Conservation (phyloP, 306 rosid species). For the Spatholobus suberectus region DNA sequence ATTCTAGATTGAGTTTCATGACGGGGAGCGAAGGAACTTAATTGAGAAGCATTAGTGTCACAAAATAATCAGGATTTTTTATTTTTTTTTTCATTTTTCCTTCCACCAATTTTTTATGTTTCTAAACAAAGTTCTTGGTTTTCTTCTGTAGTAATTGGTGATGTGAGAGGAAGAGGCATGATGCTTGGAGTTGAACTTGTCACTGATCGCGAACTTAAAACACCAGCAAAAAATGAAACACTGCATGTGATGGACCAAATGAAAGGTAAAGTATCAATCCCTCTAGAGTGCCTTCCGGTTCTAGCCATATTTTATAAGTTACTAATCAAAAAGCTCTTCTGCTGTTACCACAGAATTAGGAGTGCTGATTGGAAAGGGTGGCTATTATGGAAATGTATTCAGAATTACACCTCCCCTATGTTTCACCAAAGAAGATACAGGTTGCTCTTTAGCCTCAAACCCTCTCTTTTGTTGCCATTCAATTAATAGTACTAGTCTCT, state of each 20-base stretch:
- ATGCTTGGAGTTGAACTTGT: slow-evolving; percentile 96
- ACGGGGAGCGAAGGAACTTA: neutral
- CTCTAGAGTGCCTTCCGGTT: neutral
- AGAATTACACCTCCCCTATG: slow-evolving; percentile 95
- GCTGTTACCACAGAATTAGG: slow-evolving; percentile 64
- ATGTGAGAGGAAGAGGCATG: slow-evolving; percentile 88
- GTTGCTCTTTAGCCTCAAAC: slow-evolving; percentile 44
- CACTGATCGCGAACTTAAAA: slow-evolving; percentile 72
- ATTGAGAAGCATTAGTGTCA: neutral
- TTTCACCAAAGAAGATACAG: slow-evolving; percentile 92
- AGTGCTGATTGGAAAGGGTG: slow-evolving; percentile 86
- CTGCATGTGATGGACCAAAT: slow-evolving; percentile 73
- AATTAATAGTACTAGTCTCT: neutral
- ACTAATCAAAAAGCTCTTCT: slow-evolving; percentile 5
- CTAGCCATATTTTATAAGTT: neutral
- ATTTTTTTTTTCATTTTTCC: neutral
- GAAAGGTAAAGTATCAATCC: slow-evolving; percentile 65
- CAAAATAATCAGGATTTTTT: neutral
- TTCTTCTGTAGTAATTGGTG: slow-evolving; percentile 71
- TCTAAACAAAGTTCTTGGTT: slow-evolving; percentile 18
- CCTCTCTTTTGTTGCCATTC: neutral
- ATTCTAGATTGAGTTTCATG: neutral
- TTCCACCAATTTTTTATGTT: neutral
- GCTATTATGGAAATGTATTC: slow-evolving; percentile 87
- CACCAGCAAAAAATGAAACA: slow-evolving; percentile 86